Base-by-base conservation (phyloP, 352 stramenopile species). In the Globisporangium okanoganense region DNA sequence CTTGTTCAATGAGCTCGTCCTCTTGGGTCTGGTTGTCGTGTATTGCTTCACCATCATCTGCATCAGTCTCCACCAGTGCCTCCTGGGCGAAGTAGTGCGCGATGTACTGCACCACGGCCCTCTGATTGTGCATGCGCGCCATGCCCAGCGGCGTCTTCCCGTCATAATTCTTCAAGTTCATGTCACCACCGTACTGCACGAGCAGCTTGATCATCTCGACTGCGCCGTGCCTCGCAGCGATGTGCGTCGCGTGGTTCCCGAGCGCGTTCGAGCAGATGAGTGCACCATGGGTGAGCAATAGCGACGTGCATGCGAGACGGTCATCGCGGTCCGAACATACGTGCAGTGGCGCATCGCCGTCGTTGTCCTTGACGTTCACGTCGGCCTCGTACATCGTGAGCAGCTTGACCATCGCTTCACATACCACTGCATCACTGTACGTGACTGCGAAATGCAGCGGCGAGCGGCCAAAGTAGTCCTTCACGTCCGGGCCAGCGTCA, bases 91-190 rank as follows among this genome's bases (percentile, higher is more conserved):
- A 94, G 36, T 79, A 79, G 9, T 80, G 61, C 0, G 64, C 62
- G 31, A 94, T 82, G 27, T 81, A 87, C n/a, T 85, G 58, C 10
- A 92, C 79, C 24, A 92, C 67, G 0, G 45, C 55, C 47, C 64
- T 64, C 54, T 91, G 83, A 36, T 74, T 35, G 35, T 80, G 66
- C 82, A 95, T 93, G 2, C 85, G 76, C 5, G 85, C 85, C 65
- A 92, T 77, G 8, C 83, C 87, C 0, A 94, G 58, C 3, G 85
- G 81, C 5, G 85, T 94, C 49, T 86, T 88, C 1, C 84, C 82
- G 9, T 84, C 75, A 31, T 91, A 95, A 47, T 95, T 95, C 44
- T 87, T 88, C 5, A 90, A 58, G 55, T 92, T 95, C 76, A 95
- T 90, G 40, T 93, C 85, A 2, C 78, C 78, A 12, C 80, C 75